Evolutionary conservation across 805 yeast species (phyloP).

Genomic region (Suhomyces kilbournensis): DNA sequence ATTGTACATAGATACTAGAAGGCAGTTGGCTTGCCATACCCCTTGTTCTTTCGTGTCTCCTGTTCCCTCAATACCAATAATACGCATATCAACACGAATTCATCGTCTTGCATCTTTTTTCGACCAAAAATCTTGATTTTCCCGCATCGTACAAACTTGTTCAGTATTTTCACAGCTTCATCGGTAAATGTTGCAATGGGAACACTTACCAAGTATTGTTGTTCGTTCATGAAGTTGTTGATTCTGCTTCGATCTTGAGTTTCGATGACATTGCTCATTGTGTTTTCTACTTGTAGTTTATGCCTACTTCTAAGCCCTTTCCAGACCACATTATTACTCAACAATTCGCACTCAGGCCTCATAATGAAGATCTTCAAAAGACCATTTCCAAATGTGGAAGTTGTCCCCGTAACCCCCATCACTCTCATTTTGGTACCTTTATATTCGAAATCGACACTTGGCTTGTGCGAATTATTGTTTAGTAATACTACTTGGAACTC

Average conservation of each 20-base stretch:
- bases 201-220: conserved; percentile 17
- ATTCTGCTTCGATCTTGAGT: conserved; percentile 19
- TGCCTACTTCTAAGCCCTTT: conserved; percentile 4
- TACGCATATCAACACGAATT: conserved; percentile 21
- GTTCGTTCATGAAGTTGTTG: conserved; percentile 15
- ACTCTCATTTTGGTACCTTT: conserved; percentile 28
- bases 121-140: conserved; percentile 18
- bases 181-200: conserved; percentile 33
- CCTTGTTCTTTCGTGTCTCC: conserved; percentile 32
- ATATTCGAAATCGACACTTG: conserved; percentile 27
- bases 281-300: conserved; percentile 12
- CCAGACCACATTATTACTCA: conserved; percentile 21
- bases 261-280: conserved; percentile 19
- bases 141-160: conserved; percentile 20
- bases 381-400: conserved; percentile 35
- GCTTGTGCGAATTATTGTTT: conserved; percentile 28
- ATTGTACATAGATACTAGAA: not conserved
- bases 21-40: conserved; percentile 12
- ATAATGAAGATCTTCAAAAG: conserved; percentile 23
- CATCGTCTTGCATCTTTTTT: conserved; percentile 11
- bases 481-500: conserved; percentile 18
- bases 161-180: conserved; percentile 19
- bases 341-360: conserved; percentile 13
- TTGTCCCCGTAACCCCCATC: conserved; percentile 30
- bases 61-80: conserved; percentile 31